phyloP scores from a whole-genome alignment of 306 rosid genomes.

The Prunus mira region DNA sequence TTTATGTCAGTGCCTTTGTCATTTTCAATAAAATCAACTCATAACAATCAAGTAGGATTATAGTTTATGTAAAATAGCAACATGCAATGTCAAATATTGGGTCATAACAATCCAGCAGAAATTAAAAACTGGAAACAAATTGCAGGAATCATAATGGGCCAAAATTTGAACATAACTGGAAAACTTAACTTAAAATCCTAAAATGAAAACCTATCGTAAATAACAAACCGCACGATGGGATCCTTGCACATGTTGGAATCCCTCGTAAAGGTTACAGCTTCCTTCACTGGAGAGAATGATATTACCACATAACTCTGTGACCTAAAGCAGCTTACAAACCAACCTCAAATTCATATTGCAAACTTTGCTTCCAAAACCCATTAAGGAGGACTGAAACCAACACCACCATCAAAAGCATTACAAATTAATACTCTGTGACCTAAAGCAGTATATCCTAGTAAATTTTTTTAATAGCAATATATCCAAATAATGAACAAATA shows the following conservation, averaged over 20 bases:
- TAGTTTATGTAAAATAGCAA: neutral
- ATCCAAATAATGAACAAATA: too few relatives aligned
- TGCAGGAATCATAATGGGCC: neutral
- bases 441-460: too few relatives aligned
- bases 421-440: too few relatives aligned
- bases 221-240: slow-evolving; percentile 62
- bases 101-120: neutral
- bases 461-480: too few relatives aligned
- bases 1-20: too few relatives aligned
- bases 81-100: neutral
- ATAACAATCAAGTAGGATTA: too few relatives aligned
- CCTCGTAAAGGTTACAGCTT: slow-evolving; percentile 63
- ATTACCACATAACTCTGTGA: slow-evolving; percentile 71
- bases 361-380: too few relatives aligned
- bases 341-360: too few relatives aligned
- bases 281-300: slow-evolving; percentile 39
- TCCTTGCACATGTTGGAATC: slow-evolving; percentile 52
- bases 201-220: neutral
- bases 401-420: too few relatives aligned
- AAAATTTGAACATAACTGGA: neutral
- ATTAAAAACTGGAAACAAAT: neutral
- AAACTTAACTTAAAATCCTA: neutral
- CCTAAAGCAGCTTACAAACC: slow-evolving; percentile 51
- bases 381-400: too few relatives aligned
- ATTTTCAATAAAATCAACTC: too few relatives aligned